A percentile compares a stretch with the other conserved stretches of the same genome.
These are phyloP conservation scores for Mycena olivaceomarginata DNA, from an alignment of 768 basidiomycete species.

Conservation along the genomic window DNA sequence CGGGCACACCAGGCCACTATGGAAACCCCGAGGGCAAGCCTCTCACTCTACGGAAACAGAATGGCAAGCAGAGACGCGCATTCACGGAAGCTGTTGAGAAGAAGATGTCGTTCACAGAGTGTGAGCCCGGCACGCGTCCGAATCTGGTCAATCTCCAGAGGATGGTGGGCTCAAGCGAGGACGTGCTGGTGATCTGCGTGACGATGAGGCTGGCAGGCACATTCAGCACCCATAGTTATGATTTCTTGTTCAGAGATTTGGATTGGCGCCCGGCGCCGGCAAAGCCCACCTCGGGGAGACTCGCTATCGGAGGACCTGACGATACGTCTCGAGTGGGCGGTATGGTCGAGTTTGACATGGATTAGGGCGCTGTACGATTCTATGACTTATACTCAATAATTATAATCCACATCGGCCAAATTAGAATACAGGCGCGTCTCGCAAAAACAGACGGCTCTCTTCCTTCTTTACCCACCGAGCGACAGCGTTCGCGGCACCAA, in stretches of 20 bases:
- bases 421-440: constrained; percentile 71
- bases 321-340: background rate
- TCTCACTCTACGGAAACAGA: constrained; percentile 19
- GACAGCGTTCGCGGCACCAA: constrained; percentile 93
- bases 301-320: constrained; percentile 14
- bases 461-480: constrained; percentile 95
- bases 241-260: constrained; percentile 28
- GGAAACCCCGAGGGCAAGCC: constrained; percentile 15
- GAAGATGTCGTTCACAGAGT: constrained; percentile 18
- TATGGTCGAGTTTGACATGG: constrained; percentile 30
- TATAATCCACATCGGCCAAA: constrained; percentile 6
- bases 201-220: constrained; percentile 20
- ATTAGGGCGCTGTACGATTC: constrained; percentile 25
- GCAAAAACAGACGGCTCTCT: constrained; percentile 87
- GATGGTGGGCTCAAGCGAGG: constrained; percentile 24
- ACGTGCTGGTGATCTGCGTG: constrained; percentile 23
- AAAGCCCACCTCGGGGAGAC: background rate
- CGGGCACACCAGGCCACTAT: background rate
- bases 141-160: constrained; percentile 24
- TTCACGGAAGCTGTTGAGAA: constrained; percentile 22
- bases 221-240: constrained; percentile 27
- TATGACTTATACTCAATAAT: constrained; percentile 12
- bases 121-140: constrained; percentile 24
- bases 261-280: constrained; percentile 19
- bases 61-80: background rate